Percentiles rank a stretch among this genome's conserved stretches.
Conservation (phyloP, 1,284 basidiomycete species). For the Apiotrichum akiyoshidainum region DNA sequence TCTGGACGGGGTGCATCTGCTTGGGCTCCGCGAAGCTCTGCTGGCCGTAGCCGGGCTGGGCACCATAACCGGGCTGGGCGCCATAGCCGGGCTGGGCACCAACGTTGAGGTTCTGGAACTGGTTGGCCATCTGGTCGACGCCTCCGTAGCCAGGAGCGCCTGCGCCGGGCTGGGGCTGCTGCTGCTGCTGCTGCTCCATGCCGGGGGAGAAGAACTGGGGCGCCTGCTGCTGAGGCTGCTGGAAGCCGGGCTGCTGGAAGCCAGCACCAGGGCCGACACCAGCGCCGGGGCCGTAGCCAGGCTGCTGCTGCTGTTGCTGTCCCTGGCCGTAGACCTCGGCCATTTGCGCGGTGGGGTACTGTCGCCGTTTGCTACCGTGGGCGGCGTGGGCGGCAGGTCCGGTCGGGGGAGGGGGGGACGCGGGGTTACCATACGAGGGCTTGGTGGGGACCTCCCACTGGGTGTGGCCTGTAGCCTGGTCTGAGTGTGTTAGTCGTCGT, state of each 20-base stretch:
- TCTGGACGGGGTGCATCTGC: slow-evolving; percentile 61
- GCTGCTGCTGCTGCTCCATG: slow-evolving; percentile 53
- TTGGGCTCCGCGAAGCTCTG: slow-evolving; percentile 27
- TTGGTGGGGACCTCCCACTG: slow-evolving; percentile 64
- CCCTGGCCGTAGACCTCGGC: slow-evolving; percentile 67
- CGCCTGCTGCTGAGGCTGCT: slow-evolving; percentile 39
- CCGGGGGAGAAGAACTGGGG: slow-evolving; percentile 83
- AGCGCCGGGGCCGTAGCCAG: slow-evolving; percentile 25
- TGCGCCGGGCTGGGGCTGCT: slow-evolving; percentile 48
- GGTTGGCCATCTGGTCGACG: slow-evolving; percentile 69
- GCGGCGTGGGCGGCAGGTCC: slow-evolving; percentile 42
- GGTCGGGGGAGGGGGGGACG: slow-evolving; percentile 26
- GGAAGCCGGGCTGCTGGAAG: slow-evolving; percentile 46
- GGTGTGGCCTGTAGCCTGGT: slow-evolving; percentile 55
- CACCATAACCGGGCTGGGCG: slow-evolving; percentile 56
- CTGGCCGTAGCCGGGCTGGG: slow-evolving; percentile 8
- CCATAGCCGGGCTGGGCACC: slow-evolving; percentile 57
- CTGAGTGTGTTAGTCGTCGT: slow-evolving; percentile 23
- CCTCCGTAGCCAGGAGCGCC: slow-evolving; percentile 8
- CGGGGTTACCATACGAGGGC: slow-evolving; percentile 28
- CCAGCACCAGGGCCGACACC: slow-evolving; percentile 8
- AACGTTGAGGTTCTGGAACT: slow-evolving; percentile 84
- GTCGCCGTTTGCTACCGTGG: slow-evolving; percentile 63
- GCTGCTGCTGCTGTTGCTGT: slow-evolving; percentile 21
- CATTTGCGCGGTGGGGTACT: slow-evolving; percentile 83